These are phyloP conservation scores for Rubia peregrina DNA, from an alignment of 305 asterid genomes.

Conservation along the genomic window DNA sequence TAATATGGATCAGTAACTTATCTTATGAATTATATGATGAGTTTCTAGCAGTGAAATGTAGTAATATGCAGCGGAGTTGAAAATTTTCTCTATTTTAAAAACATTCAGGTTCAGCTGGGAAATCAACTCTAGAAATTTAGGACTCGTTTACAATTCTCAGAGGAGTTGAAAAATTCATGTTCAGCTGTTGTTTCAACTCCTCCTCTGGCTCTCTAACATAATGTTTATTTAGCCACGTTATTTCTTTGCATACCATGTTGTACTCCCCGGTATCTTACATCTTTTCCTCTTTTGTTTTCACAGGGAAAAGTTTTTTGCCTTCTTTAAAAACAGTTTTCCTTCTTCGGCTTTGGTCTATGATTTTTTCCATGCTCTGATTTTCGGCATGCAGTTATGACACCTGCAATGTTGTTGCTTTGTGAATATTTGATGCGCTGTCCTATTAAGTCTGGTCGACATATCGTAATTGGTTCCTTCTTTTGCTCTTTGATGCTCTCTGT, in stretches of 20 bases:
- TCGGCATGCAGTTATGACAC: slow-evolving; percentile 90
- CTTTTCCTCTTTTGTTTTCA: slow-evolving; percentile 14
- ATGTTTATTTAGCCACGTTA: background rate
- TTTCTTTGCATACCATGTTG: background rate
- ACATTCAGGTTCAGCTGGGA: too few species aligned
- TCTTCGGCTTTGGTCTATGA: slow-evolving; percentile 85
- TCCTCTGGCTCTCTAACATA: background rate
- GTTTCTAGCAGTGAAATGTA: too few species aligned
- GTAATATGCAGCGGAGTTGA: too few species aligned
- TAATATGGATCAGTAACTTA: too few species aligned
- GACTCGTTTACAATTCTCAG: slow-evolving; percentile 56
- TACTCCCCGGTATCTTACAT: slow-evolving; percentile 4
- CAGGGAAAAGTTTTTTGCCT: slow-evolving; percentile 91
- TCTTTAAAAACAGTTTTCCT: slow-evolving; percentile 75
- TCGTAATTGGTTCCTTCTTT: slow-evolving; percentile 76
- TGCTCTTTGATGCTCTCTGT: slow-evolving; percentile 87
- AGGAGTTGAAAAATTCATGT: slow-evolving; percentile 67
- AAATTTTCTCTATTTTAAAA: too few species aligned
- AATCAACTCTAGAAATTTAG: background rate
- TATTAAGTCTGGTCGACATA: slow-evolving; percentile 59
- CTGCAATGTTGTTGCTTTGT: slow-evolving; percentile 68
- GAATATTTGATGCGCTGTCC: slow-evolving; percentile 89
- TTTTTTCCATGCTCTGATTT: slow-evolving; percentile 92
- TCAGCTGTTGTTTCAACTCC: slow-evolving; percentile 12
- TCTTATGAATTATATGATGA: too few species aligned